These are phyloP conservation scores for Houttuynia cordata DNA, from an alignment of 164 flowering plant species.

Conservation along the genomic window DNA sequence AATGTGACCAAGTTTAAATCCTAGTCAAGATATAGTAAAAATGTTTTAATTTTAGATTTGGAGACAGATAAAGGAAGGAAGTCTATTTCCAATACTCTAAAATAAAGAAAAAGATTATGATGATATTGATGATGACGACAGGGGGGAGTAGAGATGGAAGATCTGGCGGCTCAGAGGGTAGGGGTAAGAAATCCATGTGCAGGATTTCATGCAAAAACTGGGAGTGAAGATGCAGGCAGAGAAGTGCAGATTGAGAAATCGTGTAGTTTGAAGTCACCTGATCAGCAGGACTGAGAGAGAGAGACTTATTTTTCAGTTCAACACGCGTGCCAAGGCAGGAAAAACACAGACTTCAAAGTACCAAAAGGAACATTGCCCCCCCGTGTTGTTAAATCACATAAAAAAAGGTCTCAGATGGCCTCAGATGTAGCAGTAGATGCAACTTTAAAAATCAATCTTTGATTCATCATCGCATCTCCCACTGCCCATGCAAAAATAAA, in stretches of 20 bases:
- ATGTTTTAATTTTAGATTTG: too few relatives aligned
- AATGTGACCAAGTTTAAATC: too few relatives aligned
- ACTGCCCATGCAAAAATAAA: neutral
- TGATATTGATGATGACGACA: neutral
- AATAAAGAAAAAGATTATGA: too few relatives aligned
- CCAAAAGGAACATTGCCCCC: slow-evolving; percentile 61
- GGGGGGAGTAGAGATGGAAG: neutral
- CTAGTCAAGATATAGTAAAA: too few relatives aligned
- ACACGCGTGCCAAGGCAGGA: slow-evolving; percentile 8
- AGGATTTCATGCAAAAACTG: neutral
- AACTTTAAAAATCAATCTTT: neutral
- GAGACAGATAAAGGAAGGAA: too few relatives aligned
- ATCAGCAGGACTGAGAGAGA: slow-evolving; percentile 2
- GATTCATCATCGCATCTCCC: neutral
- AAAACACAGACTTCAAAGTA: slow-evolving; percentile 25
- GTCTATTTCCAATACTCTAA: too few relatives aligned
- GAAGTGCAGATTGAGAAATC: slow-evolving; percentile 3
- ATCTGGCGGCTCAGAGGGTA: neutral
- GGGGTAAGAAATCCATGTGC: slow-evolving; percentile 1
- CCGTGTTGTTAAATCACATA: slow-evolving; percentile 62
- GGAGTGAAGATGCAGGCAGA: neutral
- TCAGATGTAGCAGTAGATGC: slow-evolving; percentile 17
- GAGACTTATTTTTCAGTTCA: slow-evolving; percentile 1
- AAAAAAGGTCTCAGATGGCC: slow-evolving; percentile 22
- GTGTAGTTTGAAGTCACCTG: slow-evolving; percentile 3